Evolutionary conservation across 2,329 filamentous ascomycete species (phyloP).

Genomic region (Microsporum audouinii): DNA sequence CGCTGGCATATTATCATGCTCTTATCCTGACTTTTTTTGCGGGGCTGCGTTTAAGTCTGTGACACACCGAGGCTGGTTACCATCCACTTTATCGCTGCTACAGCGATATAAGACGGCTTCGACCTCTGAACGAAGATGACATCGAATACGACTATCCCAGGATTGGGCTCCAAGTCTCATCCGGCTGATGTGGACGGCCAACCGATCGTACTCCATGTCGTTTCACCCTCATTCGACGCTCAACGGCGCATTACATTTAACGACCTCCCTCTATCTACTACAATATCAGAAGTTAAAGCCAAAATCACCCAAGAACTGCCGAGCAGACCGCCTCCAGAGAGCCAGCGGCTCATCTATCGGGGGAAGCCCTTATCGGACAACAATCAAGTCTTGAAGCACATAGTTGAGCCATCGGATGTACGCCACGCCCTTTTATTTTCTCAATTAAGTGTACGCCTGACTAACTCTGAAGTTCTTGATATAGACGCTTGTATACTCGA

Average conservation of each 20-base stretch:
- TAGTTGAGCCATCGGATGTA: slow-evolving; percentile 43
- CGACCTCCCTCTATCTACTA: slow-evolving; percentile 30
- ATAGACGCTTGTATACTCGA: slow-evolving; percentile 15
- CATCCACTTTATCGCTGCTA: not conserved
- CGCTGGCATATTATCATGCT: not conserved
- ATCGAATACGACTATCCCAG: not conserved
- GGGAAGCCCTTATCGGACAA: slow-evolving; percentile 44
- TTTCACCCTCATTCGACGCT: slow-evolving; percentile 32
- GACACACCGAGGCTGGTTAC: not conserved
- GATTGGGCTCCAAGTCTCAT: not conserved
- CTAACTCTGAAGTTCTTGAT: not conserved
- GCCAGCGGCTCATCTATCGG: slow-evolving; percentile 48
- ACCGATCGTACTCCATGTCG: slow-evolving; percentile 22
- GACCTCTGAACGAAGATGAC: not conserved
- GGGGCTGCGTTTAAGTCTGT: not conserved
- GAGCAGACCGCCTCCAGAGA: slow-evolving; percentile 32
- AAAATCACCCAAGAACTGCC: slow-evolving; percentile 42
- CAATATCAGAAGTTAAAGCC: slow-evolving; percentile 42
- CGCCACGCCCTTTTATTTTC: slow-evolving; percentile 17
- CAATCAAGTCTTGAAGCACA: slow-evolving; percentile 36
- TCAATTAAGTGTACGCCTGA: no score
- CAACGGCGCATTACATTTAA: slow-evolving; percentile 29
- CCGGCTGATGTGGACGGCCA: slow-evolving; percentile 2
- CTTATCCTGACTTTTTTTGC: not conserved
- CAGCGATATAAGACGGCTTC: not conserved